Evolutionary conservation across 2,329 filamentous ascomycete species (phyloP).

Genomic region (Bipolaris gigantea): DNA sequence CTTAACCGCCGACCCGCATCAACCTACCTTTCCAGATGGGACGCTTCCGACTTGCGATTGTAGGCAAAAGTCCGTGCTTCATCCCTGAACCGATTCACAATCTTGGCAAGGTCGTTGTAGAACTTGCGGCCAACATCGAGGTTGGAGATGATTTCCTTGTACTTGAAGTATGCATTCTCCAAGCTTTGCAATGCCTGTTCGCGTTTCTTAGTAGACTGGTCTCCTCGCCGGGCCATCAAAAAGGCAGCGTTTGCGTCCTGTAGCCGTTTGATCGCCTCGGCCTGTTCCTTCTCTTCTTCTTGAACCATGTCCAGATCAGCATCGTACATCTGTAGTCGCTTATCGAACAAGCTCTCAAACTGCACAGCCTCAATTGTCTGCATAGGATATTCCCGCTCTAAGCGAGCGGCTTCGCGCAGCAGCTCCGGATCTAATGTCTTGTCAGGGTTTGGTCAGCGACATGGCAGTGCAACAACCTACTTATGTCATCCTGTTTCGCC

Average conservation of each 20-base stretch:
- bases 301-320: slow-evolving; percentile 70
- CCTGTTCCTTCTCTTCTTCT: slow-evolving; percentile 76
- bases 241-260: slow-evolving; percentile 79
- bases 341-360: slow-evolving; percentile 89
- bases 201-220: slow-evolving; percentile 69
- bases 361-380: slow-evolving; percentile 83
- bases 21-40: slow-evolving; percentile 72
- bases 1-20: background rate
- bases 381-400: slow-evolving; percentile 84
- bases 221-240: slow-evolving; percentile 68
- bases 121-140: slow-evolving; percentile 91
- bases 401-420: slow-evolving; percentile 75
- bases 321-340: slow-evolving; percentile 79
- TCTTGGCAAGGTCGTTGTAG: slow-evolving; percentile 91
- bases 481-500: slow-evolving; percentile 84
- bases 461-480: slow-evolving; percentile 44
- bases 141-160: slow-evolving; percentile 93
- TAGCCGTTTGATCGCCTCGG: slow-evolving; percentile 68
- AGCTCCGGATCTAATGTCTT: slow-evolving; percentile 66
- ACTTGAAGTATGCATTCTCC: slow-evolving; percentile 91
- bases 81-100: slow-evolving; percentile 83
- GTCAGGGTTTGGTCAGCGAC: slow-evolving; percentile 26
- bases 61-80: slow-evolving; percentile 77
- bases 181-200: slow-evolving; percentile 85
- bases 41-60: slow-evolving; percentile 77